Conservation (phyloP, 805 yeast genomes). For the Ogataea pini region DNA sequence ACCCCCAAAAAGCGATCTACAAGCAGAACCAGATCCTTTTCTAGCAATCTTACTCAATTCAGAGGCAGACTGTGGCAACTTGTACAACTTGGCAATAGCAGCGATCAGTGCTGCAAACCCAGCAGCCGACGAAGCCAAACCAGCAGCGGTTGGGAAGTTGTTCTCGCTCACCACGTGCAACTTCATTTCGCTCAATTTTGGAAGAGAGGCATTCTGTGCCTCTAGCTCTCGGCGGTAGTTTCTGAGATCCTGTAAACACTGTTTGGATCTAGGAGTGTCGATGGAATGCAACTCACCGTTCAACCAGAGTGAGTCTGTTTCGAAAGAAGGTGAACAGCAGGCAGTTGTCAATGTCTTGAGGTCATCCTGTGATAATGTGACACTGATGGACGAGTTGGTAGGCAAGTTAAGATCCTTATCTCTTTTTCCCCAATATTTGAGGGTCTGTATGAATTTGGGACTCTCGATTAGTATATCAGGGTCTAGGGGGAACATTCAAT, state of each 20-base stretch:
- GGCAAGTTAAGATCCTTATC: constrained; percentile 88
- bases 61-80: constrained; percentile 80
- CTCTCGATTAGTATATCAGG: constrained; percentile 10
- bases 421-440: constrained; percentile 98
- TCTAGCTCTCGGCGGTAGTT: constrained; percentile 64
- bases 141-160: constrained; percentile 99
- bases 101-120: constrained; percentile 95
- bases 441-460: constrained; percentile 49
- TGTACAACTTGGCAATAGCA: constrained; percentile 82
- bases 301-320: constrained; percentile 73
- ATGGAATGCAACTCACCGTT: constrained; percentile 83
- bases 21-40: constrained; percentile 98
- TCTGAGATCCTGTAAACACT: constrained; percentile 78
- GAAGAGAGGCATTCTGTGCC: constrained; percentile 49
- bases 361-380: constrained; percentile 88
- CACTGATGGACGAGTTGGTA: constrained; percentile 94
- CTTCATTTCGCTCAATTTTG: constrained; percentile 61
- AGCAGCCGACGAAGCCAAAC: constrained; percentile 96
- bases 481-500: not conserved
- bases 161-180: constrained; percentile 88
- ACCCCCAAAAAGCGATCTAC: constrained; percentile 96
- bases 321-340: constrained; percentile 58
- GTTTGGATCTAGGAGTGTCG: constrained; percentile 59
- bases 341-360: constrained; percentile 91
- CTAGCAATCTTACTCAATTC: constrained; percentile 93